phyloP scores from a whole-genome alignment of 2,329 filamentous ascomycete species.

The Neodidymelliopsis sp. region DNA sequence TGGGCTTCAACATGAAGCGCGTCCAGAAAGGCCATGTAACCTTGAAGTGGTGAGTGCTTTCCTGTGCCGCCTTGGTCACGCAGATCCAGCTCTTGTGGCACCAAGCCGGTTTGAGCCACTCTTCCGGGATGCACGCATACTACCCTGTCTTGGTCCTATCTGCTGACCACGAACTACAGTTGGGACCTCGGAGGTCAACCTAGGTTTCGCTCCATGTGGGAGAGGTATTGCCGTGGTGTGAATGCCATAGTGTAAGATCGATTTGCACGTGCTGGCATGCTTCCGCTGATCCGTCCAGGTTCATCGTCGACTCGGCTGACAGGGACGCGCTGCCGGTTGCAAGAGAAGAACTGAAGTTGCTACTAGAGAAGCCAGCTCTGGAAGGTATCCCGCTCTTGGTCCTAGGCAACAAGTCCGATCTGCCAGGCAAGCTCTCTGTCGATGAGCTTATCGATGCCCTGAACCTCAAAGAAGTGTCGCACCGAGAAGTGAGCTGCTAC shows the following conservation, averaged over 20 bases:
- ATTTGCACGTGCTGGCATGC: constrained; percentile 18
- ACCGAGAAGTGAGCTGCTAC: constrained; percentile 97
- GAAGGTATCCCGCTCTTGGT: constrained; percentile 92
- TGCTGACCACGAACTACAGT: constrained; percentile 56
- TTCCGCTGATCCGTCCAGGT: constrained; percentile 59
- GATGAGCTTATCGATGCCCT: constrained; percentile 95
- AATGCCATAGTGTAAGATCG: constrained; percentile 84
- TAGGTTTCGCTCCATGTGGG: constrained; percentile 98
- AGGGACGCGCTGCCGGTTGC: constrained; percentile 79
- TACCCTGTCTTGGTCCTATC: constrained; percentile 37
- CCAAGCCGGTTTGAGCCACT: constrained; percentile 44
- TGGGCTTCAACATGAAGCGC: constrained; percentile 99
- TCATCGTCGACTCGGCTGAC: constrained; percentile 97
- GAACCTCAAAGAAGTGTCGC: constrained; percentile 85
- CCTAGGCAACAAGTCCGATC: constrained; percentile 95
- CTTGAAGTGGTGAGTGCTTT: constrained; percentile 77
- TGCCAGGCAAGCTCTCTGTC: constrained; percentile 87
- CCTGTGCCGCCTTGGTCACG: constrained; percentile 43
- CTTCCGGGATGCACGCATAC: constrained; percentile 40
- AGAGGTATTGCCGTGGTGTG: constrained; percentile 95
- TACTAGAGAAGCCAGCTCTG: constrained; percentile 84
- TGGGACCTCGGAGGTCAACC: constrained; percentile 99
- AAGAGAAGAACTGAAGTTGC: constrained; percentile 87
- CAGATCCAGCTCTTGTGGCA: constrained; percentile 47
- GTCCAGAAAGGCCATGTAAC: constrained; percentile 98